Conservation (phyloP, 331 rosid genomes). For the Cydonia oblonga region DNA sequence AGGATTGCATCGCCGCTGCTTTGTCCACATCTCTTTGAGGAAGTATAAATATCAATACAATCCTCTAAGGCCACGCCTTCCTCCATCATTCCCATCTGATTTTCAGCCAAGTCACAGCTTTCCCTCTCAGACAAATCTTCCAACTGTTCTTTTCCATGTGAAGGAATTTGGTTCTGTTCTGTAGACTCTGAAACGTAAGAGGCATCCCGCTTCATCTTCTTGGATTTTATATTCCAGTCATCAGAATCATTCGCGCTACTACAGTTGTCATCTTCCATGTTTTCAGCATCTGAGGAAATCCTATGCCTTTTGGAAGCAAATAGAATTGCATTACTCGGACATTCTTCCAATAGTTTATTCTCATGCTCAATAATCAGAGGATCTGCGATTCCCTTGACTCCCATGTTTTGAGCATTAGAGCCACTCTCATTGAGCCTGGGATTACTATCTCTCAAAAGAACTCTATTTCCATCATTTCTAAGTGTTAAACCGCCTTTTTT, state of each 20-base stretch:
- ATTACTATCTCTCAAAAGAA: constrained; percentile 11
- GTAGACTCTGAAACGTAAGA: constrained; percentile 10
- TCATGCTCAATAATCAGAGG: constrained; percentile 13
- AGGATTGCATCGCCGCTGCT: constrained; percentile 8
- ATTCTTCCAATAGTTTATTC: constrained; percentile 12
- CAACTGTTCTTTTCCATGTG: constrained; percentile 13
- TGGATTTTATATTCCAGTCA: constrained; percentile 15
- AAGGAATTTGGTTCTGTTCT: constrained; percentile 23
- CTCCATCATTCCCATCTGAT: constrained; percentile 8
- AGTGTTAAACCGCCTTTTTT: constrained; percentile 36
- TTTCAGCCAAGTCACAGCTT: constrained; percentile 5
- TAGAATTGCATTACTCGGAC: constrained; percentile 2
- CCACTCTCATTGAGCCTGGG: constrained; percentile 16
- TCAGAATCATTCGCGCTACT: constrained; percentile 16
- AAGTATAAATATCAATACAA: background rate
- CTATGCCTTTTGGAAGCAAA: constrained; percentile 34
- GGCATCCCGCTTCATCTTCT: constrained; percentile 26
- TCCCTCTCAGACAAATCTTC: constrained; percentile 18
- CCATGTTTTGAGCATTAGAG: constrained; percentile 17
- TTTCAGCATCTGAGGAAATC: constrained; percentile 16
- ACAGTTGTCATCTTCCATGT: constrained; percentile 19
- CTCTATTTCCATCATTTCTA: constrained; percentile 9
- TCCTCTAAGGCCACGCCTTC: constrained; percentile 18
- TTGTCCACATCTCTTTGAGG: constrained; percentile 19
- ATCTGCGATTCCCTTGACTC: constrained; percentile 19